Evolutionary conservation across 768 basidiomycete genomes (phyloP), one percentile per base, ranked within the genome.

Genomic region (Rhizopogon vulgaris): DNA sequence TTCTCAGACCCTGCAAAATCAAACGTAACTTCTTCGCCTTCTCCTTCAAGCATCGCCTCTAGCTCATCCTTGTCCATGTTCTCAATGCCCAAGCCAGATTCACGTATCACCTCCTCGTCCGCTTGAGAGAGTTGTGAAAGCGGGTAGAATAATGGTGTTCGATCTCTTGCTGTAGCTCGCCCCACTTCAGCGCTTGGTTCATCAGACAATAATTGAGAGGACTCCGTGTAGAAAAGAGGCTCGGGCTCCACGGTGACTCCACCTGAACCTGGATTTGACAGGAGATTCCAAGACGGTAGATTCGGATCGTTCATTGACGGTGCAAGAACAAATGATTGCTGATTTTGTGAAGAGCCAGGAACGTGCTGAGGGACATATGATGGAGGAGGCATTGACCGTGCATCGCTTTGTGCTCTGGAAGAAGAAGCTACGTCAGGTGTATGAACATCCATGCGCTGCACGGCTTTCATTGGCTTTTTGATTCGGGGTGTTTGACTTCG

Each of bases 61-160:
- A 89, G 65, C 61, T 88, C 85, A 22, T 80, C 75, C 5, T 66
- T 73, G 52, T 74, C 71, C 86, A 90, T 87, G 54, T 74, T 61
- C 59, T 87, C 85, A 22, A 84, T 71, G 3, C 83, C 85, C 27
- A 90, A 68, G 4, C 87, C 87, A 1, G 83, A 81, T 25, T 73
- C 74, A 36, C 73, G 73, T 41, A 89, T 71, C 5, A 73, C 71
- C 47, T 74, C 78, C 57, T 75, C 71, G 36, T 80, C 77, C 28
- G 73, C 75, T 27, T 71, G 72, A 3, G 86, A 84, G 36, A 85
- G 72, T 61, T 84, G 84, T n/a, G 83, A 80, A 71, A 51, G 73
- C 59, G 63, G 83, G 71, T 60, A 80, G 63, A 51, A 79, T 72
- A 65, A 58, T 9, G 67, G 68, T 1, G 63, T 57, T 55, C 42